Evolutionary conservation across 2,329 filamentous ascomycete species (phyloP).

Genomic region (Arthrocladium fulminans): DNA sequence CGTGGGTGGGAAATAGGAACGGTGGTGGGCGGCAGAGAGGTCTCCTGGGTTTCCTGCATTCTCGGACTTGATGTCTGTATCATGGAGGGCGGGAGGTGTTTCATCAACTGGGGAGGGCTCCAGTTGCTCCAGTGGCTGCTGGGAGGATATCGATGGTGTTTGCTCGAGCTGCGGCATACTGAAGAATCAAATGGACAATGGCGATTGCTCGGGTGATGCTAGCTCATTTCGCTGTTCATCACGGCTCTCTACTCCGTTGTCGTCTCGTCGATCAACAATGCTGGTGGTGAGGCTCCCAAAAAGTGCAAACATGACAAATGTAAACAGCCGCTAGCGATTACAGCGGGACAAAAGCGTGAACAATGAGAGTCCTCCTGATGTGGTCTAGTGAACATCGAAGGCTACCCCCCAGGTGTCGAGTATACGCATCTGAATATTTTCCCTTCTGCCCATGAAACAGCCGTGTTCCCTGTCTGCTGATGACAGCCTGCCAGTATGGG

Average conservation of each 20-base stretch:
- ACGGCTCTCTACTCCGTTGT: too few relatives aligned
- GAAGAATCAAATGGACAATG: background rate
- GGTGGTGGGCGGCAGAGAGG: slow-evolving; percentile 28
- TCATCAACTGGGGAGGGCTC: slow-evolving; percentile 74
- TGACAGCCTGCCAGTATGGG: slow-evolving; percentile 3
- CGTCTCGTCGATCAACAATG: too few relatives aligned
- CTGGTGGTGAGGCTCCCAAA: too few relatives aligned
- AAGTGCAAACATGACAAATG: slow-evolving; percentile 1
- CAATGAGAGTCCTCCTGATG: too few relatives aligned
- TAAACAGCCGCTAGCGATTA: background rate
- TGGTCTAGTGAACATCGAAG: too few relatives aligned
- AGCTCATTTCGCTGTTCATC: too few relatives aligned
- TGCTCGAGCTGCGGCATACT: slow-evolving; percentile 3
- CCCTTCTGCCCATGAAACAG: background rate
- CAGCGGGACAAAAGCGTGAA: too few relatives aligned
- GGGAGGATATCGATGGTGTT: slow-evolving; percentile 35
- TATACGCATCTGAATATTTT: too few relatives aligned
- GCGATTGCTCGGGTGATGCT: background rate
- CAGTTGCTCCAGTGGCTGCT: slow-evolving; percentile 65
- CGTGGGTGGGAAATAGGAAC: slow-evolving; percentile 6
- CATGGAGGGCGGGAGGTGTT: slow-evolving; percentile 22
- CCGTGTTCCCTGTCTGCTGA: background rate
- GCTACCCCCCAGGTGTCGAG: too few relatives aligned
- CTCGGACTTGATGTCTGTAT: slow-evolving; percentile 36
- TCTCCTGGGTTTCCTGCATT: slow-evolving; percentile 37